These are phyloP conservation scores for Scleroderma bovista DNA, from an alignment of 768 basidiomycete species.

Conservation along the genomic window DNA sequence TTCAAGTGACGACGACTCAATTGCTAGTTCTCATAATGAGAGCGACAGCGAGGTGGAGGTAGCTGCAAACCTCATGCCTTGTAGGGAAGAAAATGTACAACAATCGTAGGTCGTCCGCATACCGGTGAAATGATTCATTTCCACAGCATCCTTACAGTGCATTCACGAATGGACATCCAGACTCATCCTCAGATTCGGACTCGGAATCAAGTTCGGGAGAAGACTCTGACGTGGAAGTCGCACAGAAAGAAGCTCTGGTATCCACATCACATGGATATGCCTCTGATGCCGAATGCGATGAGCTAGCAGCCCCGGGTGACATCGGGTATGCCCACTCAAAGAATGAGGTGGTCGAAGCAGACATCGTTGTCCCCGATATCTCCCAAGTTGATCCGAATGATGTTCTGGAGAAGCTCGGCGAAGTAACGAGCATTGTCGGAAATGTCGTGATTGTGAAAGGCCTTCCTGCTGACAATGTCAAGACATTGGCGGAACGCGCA, in stretches of 20 bases:
- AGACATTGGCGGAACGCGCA: slow-evolving; percentile 51
- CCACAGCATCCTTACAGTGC: not conserved
- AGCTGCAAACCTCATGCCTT: slow-evolving; percentile 50
- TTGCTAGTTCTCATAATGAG: slow-evolving; percentile 49
- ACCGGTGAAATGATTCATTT: not conserved
- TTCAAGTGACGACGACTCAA: slow-evolving; percentile 37
- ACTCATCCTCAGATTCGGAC: slow-evolving; percentile 32
- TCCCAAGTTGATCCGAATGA: slow-evolving; percentile 61
- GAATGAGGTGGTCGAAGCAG: slow-evolving; percentile 60
- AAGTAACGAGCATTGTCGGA: slow-evolving; percentile 70
- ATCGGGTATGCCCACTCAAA: slow-evolving; percentile 55
- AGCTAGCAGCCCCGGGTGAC: slow-evolving; percentile 33
- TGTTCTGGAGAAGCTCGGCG: slow-evolving; percentile 67
- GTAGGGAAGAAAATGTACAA: slow-evolving; percentile 34
- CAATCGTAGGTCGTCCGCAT: slow-evolving; percentile 6
- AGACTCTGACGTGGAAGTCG: slow-evolving; percentile 16
- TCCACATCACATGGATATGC: slow-evolving; percentile 2
- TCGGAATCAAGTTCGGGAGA: slow-evolving; percentile 29
- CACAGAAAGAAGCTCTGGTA: slow-evolving; percentile 10
- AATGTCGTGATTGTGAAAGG: slow-evolving; percentile 73
- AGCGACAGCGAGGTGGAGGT: slow-evolving; percentile 68
- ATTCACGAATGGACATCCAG: slow-evolving; percentile 3
- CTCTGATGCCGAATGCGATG: slow-evolving; percentile 47
- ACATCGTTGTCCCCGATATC: slow-evolving; percentile 58
- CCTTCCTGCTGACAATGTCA: slow-evolving; percentile 35